Percentiles rank a stretch among this genome's conserved stretches.
These are phyloP conservation scores for Gossypium trilobum DNA, from an alignment of 441 rosid species.

Conservation along the genomic window DNA sequence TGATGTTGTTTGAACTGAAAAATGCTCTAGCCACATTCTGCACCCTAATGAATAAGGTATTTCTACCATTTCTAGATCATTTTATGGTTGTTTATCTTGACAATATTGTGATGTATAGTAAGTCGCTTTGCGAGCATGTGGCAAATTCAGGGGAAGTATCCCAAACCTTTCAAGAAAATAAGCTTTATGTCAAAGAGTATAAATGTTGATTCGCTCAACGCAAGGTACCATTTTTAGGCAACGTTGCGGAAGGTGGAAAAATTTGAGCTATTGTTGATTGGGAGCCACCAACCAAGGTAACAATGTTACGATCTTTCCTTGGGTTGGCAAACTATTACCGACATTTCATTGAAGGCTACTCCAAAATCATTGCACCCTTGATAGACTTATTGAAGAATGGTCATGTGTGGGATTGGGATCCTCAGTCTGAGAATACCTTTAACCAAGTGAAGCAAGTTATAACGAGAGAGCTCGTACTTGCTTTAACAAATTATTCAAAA, in stretches of 20 bases:
- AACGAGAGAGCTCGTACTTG: not conserved
- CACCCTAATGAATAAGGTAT: not conserved
- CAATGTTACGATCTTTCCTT: not conserved
- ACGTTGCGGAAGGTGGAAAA: not conserved
- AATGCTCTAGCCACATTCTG: not conserved
- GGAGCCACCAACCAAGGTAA: not conserved
- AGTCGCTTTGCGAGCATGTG: not conserved
- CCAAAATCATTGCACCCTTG: not conserved
- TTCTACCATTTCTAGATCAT: no score
- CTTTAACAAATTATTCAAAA: no score
- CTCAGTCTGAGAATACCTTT: not conserved
- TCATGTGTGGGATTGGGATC: not conserved
- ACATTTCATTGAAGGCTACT: not conserved
- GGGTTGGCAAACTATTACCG: not conserved
- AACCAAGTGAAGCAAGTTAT: not conserved
- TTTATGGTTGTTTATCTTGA: not conserved
- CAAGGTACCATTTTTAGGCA: not conserved
- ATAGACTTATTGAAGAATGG: not conserved
- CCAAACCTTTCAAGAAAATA: not conserved
- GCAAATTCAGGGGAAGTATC: not conserved
- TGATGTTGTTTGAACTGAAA: not conserved
- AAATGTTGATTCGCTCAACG: not conserved
- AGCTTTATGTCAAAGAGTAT: not conserved
- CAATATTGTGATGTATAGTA: not conserved
- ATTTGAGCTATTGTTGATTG: not conserved